Evolutionary conservation across 208 protist species (phyloP), one percentile per base, ranked within the genome.

Genomic region (Phytomonas francai): DNA sequence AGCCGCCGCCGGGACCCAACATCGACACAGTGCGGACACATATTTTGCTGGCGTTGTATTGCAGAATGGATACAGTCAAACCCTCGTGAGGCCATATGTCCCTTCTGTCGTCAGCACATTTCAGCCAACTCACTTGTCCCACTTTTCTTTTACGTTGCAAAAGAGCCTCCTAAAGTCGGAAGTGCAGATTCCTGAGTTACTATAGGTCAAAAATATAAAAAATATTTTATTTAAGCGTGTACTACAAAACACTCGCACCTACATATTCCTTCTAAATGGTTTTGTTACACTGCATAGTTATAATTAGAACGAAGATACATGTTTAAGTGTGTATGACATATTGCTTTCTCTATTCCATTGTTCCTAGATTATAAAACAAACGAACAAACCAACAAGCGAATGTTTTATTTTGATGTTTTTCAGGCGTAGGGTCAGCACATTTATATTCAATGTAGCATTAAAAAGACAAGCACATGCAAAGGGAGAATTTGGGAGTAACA

Each of bases 21-120:
- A 6, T 82, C 84, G 31, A 93, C 87, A 6, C 79, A 77, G 59
- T 95, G 90, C 63, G 90, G 90, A 3, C 90, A 95, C 66, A 80
- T 93, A 9, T 95, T 93, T 67, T 95, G 90, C 72, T 95, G 90
- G 88, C 71, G 74, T n/a, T 95, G 90, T 69, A 84, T 93, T 34
- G 76, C 84, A 28, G 87, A 91, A 72, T 93, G 85, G 84, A 92
- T 92, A 63, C 86, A 79, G 60, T 86, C 85, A n/a, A 91, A 87
- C 63, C 77, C 87, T 19, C 73, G 81, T 16, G 82, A 90, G 31
- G 87, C 87, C 0, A 72, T 87, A 3, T 95, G 90, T 59, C 90
- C 90, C n/a, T 88, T 95, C 66, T 95, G 90, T 70, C 77, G 90
- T 7, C 83, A 92, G 71, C 84, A 73, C 65, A 92, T 95, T 71